phyloP scores from a whole-genome alignment of 352 stramenopile species.

The Phytophthora sp. region DNA sequence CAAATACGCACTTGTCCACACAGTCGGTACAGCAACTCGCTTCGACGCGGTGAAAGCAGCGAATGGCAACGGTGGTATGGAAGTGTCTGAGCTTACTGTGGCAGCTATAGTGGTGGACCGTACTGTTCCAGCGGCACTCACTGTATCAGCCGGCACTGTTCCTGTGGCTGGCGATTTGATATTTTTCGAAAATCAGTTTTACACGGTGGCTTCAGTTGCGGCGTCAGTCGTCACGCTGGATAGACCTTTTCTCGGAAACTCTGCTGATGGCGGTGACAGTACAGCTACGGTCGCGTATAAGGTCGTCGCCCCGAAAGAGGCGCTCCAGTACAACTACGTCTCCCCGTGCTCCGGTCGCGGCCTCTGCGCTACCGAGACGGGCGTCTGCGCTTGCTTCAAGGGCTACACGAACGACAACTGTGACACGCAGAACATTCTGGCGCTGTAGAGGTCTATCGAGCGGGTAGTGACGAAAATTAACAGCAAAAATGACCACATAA shows the following conservation, averaged over 20 bases:
- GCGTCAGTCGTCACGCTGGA: slow-evolving; percentile 32
- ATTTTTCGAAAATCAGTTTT: slow-evolving; percentile 75
- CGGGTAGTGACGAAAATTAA: too few species aligned
- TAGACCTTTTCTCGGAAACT: slow-evolving; percentile 54
- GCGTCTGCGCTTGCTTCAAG: slow-evolving; percentile 88
- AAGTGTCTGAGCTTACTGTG: slow-evolving; percentile 2
- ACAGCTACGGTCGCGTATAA: slow-evolving; percentile 33
- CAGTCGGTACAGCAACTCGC: slow-evolving; percentile 27
- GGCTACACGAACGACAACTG: slow-evolving; percentile 91
- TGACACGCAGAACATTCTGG: slow-evolving; percentile 84
- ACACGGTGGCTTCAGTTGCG: slow-evolving; percentile 26
- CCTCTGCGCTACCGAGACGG: slow-evolving; percentile 66
- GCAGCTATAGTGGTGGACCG: slow-evolving; percentile 16
- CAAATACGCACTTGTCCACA: slow-evolving; percentile 36
- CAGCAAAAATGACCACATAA: too few species aligned
- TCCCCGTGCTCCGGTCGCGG: slow-evolving; percentile 77
- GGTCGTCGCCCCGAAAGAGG: slow-evolving; percentile 35
- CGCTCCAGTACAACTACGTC: slow-evolving; percentile 71
- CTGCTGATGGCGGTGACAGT: slow-evolving; percentile 17
- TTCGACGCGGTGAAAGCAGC: slow-evolving; percentile 19
- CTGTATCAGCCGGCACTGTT: slow-evolving; percentile 4
- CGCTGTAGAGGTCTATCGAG: slow-evolving; percentile 52
- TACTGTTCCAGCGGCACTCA: too few species aligned
- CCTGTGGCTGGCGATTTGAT: slow-evolving; percentile 35
- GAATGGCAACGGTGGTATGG: background rate